phyloP scores from a whole-genome alignment of 768 basidiomycete genomes.

The Termitomyces sp. region DNA sequence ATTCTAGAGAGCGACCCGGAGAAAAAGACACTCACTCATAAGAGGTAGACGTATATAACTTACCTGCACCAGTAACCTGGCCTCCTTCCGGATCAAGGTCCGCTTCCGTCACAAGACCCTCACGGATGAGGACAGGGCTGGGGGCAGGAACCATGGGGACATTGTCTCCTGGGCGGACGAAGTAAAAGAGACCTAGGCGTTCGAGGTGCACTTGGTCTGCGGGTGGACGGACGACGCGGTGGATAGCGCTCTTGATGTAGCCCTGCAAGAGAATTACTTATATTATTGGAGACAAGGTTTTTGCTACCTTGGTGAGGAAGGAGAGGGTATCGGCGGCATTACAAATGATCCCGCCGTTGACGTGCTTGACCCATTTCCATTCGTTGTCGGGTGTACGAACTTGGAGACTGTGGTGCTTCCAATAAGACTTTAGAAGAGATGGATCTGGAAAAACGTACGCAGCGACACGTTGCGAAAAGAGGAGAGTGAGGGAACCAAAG shows the following conservation, averaged over 20 bases:
- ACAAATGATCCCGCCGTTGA: slow-evolving; percentile 25
- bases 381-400: slow-evolving; percentile 27
- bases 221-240: slow-evolving; percentile 44
- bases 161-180: slow-evolving; percentile 33
- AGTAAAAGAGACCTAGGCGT: slow-evolving; percentile 43
- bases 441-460: neutral
- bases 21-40: neutral
- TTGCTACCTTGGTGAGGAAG: slow-evolving; percentile 28
- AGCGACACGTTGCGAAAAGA: slow-evolving; percentile 26
- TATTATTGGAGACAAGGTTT: neutral
- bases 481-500: slow-evolving; percentile 27
- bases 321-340: slow-evolving; percentile 21
- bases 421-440: neutral
- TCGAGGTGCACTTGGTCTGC: slow-evolving; percentile 33
- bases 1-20: neutral
- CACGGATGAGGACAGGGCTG: slow-evolving; percentile 36
- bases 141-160: slow-evolving; percentile 28
- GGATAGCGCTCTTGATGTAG: slow-evolving; percentile 41
- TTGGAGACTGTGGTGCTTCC: slow-evolving; percentile 20
- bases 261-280: slow-evolving; percentile 16
- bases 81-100: neutral
- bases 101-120: slow-evolving; percentile 21
- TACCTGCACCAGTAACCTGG: neutral
- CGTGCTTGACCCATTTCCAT: slow-evolving; percentile 29
- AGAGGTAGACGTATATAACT: neutral